These are phyloP conservation scores for Shiraia sp. DNA, from an alignment of 2,329 filamentous ascomycete genomes.

Conservation along the genomic window DNA sequence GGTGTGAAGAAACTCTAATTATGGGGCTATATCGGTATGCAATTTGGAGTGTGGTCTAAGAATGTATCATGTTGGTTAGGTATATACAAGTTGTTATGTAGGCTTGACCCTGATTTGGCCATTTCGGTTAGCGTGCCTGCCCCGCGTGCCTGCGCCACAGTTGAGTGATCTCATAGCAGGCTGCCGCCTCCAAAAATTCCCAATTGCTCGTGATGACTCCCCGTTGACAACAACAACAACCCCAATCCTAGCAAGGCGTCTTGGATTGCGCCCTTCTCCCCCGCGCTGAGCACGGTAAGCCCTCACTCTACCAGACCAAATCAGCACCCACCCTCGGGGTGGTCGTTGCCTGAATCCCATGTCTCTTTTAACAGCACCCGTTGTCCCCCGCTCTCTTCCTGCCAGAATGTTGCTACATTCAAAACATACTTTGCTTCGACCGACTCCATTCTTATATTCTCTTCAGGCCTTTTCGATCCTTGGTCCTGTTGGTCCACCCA, in stretches of 20 bases:
- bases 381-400: not conserved
- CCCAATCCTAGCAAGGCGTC: too few relatives aligned
- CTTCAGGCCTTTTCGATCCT: not conserved
- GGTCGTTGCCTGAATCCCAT: conserved; percentile 2
- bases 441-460: not conserved
- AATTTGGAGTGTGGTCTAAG: not conserved
- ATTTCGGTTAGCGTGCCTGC: too few relatives aligned
- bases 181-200: too few relatives aligned
- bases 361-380: not conserved
- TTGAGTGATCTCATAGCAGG: conserved; percentile 2
- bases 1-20: conserved; percentile 28
- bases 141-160: conserved; percentile 4
- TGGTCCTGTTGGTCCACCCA: not conserved
- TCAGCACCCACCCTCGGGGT: too few relatives aligned
- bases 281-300: not conserved
- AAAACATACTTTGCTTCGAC: not conserved
- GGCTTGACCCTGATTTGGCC: too few relatives aligned
- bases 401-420: not conserved
- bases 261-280: not conserved
- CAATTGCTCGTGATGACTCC: conserved; percentile 11
- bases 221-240: conserved; percentile 3
- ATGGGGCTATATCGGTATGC: not conserved
- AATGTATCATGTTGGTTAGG: too few relatives aligned
- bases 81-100: too few relatives aligned
- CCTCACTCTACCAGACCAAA: too few relatives aligned